Percentiles rank a stretch among this genome's conserved stretches.
These are phyloP conservation scores for Castanea sativa DNA, from an alignment of 306 rosid genomes.

Conservation along the genomic window DNA sequence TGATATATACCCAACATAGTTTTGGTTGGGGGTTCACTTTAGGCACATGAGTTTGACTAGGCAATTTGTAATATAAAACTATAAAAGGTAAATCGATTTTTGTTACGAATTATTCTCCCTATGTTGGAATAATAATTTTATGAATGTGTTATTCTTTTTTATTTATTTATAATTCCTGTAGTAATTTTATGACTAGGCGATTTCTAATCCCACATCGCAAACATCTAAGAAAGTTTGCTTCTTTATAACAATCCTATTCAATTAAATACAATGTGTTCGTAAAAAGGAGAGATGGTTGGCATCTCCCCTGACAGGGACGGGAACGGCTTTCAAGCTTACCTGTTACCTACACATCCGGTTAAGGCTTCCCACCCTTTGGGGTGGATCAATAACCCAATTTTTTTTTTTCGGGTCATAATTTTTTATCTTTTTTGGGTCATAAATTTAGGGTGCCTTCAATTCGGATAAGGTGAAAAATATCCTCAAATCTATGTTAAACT, in stretches of 20 bases:
- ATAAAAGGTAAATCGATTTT: too few relatives aligned
- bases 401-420: neutral
- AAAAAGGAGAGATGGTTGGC: constrained; percentile 34
- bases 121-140: too few relatives aligned
- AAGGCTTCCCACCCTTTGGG: constrained; percentile 25
- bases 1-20: too few relatives aligned
- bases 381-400: constrained; percentile 14
- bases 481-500: neutral
- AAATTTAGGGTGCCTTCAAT: too few relatives aligned
- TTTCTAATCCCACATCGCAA: constrained; percentile 21
- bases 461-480: constrained; percentile 39
- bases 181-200: too few relatives aligned
- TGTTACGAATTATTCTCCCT: too few relatives aligned
- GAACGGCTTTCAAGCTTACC: neutral
- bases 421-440: neutral
- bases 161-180: too few relatives aligned
- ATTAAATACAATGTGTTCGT: accelerated
- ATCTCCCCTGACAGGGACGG: constrained; percentile 20
- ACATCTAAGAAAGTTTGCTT: accelerated
- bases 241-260: accelerated
- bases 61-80: too few relatives aligned
- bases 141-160: too few relatives aligned
- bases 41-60: too few relatives aligned
- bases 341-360: constrained; percentile 31
- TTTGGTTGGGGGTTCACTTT: too few relatives aligned